Evolutionary conservation across 441 rosid species (phyloP).

Genomic region (Pelargonium myrrhifolium): DNA sequence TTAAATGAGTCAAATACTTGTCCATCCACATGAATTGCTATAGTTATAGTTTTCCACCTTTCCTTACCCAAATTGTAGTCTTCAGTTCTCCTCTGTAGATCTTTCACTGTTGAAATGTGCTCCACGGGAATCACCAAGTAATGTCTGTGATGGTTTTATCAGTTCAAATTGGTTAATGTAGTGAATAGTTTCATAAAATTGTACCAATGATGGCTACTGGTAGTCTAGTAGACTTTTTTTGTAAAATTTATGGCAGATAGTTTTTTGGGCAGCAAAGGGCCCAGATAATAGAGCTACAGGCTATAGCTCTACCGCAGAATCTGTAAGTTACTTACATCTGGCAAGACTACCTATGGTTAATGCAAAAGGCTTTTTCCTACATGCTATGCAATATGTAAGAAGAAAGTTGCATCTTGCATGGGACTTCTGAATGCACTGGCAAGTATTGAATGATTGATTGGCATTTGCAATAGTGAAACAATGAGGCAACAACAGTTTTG

Average conservation of each 20-base stretch:
- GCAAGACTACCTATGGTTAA: not conserved
- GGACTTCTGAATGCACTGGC: too few species aligned
- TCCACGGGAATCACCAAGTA: conserved; percentile 73
- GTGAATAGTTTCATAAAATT: not conserved
- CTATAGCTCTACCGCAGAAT: not conserved
- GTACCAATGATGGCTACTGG: not conserved
- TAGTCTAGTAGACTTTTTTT: too few species aligned
- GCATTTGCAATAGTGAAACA: too few species aligned
- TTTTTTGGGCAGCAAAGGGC: not conserved
- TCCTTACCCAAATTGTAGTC: conserved; percentile 60
- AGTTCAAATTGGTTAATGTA: not conserved
- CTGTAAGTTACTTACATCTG: not conserved
- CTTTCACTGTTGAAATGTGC: conserved; percentile 64
- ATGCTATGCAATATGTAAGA: not conserved
- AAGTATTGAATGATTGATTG: too few species aligned
- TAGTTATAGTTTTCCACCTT: conserved; percentile 3
- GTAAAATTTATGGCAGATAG: too few species aligned
- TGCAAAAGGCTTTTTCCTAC: not conserved
- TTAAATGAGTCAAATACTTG: not conserved
- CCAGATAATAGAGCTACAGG: not conserved
- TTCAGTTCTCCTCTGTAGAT: conserved; percentile 58
- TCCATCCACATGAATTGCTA: not conserved
- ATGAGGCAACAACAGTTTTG: too few species aligned
- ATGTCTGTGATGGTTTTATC: conserved; percentile 42
- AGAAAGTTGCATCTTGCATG: not conserved